Evolutionary conservation across 2,329 filamentous ascomycete species (phyloP), one percentile per base, ranked within the genome.

Genomic region (Chrysoporthe austroafricana): DNA sequence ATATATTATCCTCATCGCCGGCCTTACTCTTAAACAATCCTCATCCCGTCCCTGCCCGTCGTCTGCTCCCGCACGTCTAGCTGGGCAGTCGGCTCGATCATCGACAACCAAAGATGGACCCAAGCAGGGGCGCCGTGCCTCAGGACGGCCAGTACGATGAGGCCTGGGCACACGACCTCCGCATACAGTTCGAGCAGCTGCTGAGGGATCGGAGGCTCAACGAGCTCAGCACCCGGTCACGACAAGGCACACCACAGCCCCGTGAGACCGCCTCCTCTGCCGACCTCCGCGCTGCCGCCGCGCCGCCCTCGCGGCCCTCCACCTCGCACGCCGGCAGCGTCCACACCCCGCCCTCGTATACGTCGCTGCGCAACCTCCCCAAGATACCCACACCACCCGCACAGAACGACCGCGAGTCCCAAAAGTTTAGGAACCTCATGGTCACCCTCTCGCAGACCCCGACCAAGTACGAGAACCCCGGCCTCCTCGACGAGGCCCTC

Each of bases 381-480:
- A 83, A 82, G 75, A 82, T 88, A 59, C 94, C 96, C 3, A 90
- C 90, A 14, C 86, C 93, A 34, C 95, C 96, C 7, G 84, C 87
- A 48, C 75, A 83, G 11, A 77, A 80, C 74, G 91, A 95, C 77
- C 81, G 85, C 66, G 83, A 86, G 26, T 91, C 90, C 0, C 84
- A 91, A 70, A 92, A 92, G 73, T 94, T 94, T 74, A 86, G 91
- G 73, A 97, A 91, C 79, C 86, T 96, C 70, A 86, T 98, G 57
- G 87, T 96, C 72, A 93, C 92, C 26, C 81, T 98, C 26, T 97
- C 95, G 18, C 86, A 91, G 68, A 97, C 94, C 58, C 96, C 96
- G 21, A 91, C 90, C 26, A 96, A 95, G 77, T 99, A 97, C 82
- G 96, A 99, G 79, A 98, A 99, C 78, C 95, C 96, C 0, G 96